phyloP scores from a whole-genome alignment of 306 rosid species.

The Notholithocarpus densiflorus region DNA sequence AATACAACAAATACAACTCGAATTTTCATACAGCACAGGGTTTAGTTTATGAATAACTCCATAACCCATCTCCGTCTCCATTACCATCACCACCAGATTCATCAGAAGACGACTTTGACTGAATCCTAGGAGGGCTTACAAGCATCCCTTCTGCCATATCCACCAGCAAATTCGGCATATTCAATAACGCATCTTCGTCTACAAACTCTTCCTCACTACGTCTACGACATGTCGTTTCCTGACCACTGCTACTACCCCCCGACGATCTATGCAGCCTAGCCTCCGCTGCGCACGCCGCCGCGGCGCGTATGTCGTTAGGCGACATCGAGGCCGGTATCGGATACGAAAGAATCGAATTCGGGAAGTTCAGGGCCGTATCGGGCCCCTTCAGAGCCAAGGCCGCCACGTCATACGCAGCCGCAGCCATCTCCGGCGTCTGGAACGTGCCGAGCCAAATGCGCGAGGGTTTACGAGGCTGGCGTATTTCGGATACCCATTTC shows the following conservation, averaged over 20 bases:
- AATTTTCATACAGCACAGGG: no score
- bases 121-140: constrained; percentile 55
- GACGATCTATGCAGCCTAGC: constrained; percentile 13
- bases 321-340: constrained; percentile 77
- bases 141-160: constrained; percentile 65
- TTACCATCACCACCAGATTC: constrained; percentile 14
- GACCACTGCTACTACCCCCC: not conserved
- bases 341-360: constrained; percentile 41
- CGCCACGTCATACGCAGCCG: constrained; percentile 93
- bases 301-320: constrained; percentile 59
- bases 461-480: constrained; percentile 83
- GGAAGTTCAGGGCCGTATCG: constrained; percentile 65
- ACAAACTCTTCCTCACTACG: constrained; percentile 26
- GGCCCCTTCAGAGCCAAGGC: constrained; percentile 85
- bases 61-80: constrained; percentile 38
- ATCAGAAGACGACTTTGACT: constrained; percentile 31
- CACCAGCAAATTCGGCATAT: constrained; percentile 51
- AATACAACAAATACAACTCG: not conserved
- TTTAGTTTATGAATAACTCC: constrained; percentile 30
- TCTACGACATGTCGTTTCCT: not conserved
- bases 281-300: constrained; percentile 77
- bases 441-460: constrained; percentile 97
- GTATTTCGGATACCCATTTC: constrained; percentile 94
- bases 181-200: constrained; percentile 48
- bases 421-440: constrained; percentile 81